A percentile compares a stretch with the other conserved stretches of the same genome.
phyloP scores from a whole-genome alignment of 306 rosid genomes.

The Abrus pulchellus region DNA sequence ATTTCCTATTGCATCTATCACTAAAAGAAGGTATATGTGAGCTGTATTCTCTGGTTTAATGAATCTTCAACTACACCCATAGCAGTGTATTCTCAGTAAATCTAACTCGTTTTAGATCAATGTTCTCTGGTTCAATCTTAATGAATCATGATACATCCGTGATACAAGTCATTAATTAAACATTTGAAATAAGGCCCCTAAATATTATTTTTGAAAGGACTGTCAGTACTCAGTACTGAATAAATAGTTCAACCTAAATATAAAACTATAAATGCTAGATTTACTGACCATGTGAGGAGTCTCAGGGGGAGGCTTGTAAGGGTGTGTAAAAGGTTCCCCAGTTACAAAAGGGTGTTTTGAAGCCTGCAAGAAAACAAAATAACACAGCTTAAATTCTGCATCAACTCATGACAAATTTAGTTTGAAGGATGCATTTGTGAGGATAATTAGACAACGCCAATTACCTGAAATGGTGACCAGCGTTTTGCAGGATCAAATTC shows the following conservation, averaged over 20 bases:
- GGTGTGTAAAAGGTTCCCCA: conserved; percentile 95
- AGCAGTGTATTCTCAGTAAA: neutral
- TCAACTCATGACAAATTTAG: conserved; percentile 42
- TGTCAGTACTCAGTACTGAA: neutral
- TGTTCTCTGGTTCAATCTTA: neutral
- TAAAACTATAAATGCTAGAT: conserved; percentile 35
- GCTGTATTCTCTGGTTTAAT: too few relatives aligned
- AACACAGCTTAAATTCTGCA: conserved; percentile 45
- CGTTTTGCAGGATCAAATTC: conserved; percentile 97
- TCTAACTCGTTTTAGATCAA: neutral
- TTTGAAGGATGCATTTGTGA: conserved; percentile 16
- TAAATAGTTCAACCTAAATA: conserved; percentile 37
- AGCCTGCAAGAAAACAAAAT: conserved; percentile 73
- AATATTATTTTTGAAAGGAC: conserved; percentile 15
- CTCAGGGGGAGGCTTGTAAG: conserved; percentile 85
- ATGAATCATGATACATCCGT: neutral
- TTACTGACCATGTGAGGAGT: conserved; percentile 89
- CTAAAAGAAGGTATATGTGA: neutral
- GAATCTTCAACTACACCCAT: neutral
- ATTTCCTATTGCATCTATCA: neutral
- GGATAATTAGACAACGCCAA: conserved; percentile 28
- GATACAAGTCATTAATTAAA: conserved; percentile 20
- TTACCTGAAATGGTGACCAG: conserved; percentile 99
- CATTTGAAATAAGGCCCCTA: neutral
- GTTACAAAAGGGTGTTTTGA: conserved; percentile 98